Evolutionary conservation across 306 rosid genomes (phyloP), one percentile per base, ranked within the genome.

Genomic region (Dalbergia cochinchinensis): DNA sequence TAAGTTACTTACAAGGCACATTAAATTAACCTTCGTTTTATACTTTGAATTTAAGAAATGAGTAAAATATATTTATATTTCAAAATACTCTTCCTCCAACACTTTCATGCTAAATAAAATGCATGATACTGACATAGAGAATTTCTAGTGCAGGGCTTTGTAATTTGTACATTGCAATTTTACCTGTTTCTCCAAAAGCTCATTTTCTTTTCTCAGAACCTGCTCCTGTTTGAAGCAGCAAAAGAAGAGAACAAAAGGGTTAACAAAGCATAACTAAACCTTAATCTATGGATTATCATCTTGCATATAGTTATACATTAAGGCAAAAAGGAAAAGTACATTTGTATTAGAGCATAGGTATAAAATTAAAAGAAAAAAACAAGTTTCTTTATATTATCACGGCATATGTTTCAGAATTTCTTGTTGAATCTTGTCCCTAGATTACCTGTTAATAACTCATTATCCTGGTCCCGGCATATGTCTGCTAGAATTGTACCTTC

Each of bases 151-250:
- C 77, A 41, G 8, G 11, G 22, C 54, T 42, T 42, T 42, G 47
- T 8, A 12, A 48, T 58, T 60, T 26, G 10, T 19, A 15, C 18
- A 39, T 39, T 39, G 39, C 20, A 44, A 45, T n/a, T 75, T 60
- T 74, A 76, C 80, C 80, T 76, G 80, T 35, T 76, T 65, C 41
- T 76, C 6, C 22, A 76, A 8, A 64, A 64, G 80, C 73, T 76
- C 64, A 51, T 76, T 76, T 65, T 64, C 64, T 16, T 31, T 16
- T 8, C n/a, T 76, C 41, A 76, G 59, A 14, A 4, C 42, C 58
- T 50, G 53, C 18, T 34, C 80, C 80, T 76, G 80, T 64, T 48
- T 63, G 54, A 65, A 65, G 41, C 31, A 37, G 20, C 39, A 61
- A 47, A 63, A 4, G 0, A 19, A 57, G 10, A 16, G 8, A 2